Evolutionary conservation across 768 basidiomycete species (phyloP).

Genomic region (Pleurotus sapidus): DNA sequence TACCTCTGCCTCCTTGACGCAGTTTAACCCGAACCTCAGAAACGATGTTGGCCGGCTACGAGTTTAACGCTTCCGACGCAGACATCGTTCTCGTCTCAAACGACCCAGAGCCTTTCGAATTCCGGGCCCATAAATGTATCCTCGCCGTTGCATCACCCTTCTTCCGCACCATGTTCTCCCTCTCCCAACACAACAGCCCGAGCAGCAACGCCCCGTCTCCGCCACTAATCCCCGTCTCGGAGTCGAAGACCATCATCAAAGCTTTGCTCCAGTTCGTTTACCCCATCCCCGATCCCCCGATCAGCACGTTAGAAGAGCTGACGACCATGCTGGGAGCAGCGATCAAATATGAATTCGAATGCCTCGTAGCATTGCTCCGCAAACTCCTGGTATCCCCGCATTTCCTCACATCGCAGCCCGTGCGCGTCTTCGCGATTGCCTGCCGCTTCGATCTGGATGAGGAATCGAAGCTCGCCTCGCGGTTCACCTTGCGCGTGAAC

Average conservation of each 20-base stretch:
- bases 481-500: slow-evolving; percentile 24
- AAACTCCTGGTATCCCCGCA: slow-evolving; percentile 19
- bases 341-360: slow-evolving; percentile 26
- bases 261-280: slow-evolving; percentile 32
- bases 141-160: slow-evolving; percentile 47
- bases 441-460: slow-evolving; percentile 22
- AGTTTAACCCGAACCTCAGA: too few relatives aligned
- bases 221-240: slow-evolving; percentile 24
- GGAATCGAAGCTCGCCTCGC: slow-evolving; percentile 28
- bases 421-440: slow-evolving; percentile 31
- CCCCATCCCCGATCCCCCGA: slow-evolving; percentile 23
- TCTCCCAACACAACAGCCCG: slow-evolving; percentile 33
- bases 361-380: slow-evolving; percentile 20
- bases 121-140: slow-evolving; percentile 40
- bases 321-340: slow-evolving; percentile 26
- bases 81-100: slow-evolving; percentile 41
- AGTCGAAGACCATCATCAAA: slow-evolving; percentile 22
- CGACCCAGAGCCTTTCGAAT: slow-evolving; percentile 24
- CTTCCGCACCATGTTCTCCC: slow-evolving; percentile 45
- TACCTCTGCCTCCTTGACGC: too few relatives aligned
- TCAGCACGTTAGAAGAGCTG: slow-evolving; percentile 14
- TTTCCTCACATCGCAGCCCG: slow-evolving; percentile 23
- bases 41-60: background rate
- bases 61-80: slow-evolving; percentile 34
- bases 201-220: background rate